Evolutionary conservation across 331 rosid species (phyloP), one percentile per base, ranked within the genome.

Genomic region (Stylosanthes scabra): DNA sequence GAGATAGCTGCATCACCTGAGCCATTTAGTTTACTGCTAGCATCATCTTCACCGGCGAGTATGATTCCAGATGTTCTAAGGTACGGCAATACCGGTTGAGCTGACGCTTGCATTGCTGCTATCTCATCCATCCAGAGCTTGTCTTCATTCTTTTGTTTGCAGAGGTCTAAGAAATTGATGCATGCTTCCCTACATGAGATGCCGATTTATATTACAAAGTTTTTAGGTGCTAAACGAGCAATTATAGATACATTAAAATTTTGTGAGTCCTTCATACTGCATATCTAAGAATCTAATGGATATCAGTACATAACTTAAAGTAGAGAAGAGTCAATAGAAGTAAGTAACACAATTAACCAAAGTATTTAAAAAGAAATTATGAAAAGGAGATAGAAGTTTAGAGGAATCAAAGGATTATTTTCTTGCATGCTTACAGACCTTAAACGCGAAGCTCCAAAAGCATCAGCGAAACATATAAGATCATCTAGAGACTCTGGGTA

Each of bases 391-490:
- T 20, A 1, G 66, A 14, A 40, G 20, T 74, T 58, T 59, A 46
- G 39, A 74, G 40, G 7, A 52, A 78, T 52, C 57, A 49, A 20
- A 63, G 37, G 37, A 69, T 51, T 47, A 71, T 47, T 75, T 59
- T 39, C 34, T 27, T 25, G 40, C 20, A 64, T 61, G 72, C 42
- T 56, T 12, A 44, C 77, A 11, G 70, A 95, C 99, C 99, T 91
- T 85, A 95, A 88, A 44, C 99, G 97, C 2, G 89, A 83, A 84
- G 97, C 99, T 78, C 99, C 99, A 83, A 91, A 95, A 77, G 97
- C 82, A 82, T 95, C 97, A 27, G 97, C 84, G 68, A 95, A 95
- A 72, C 68, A 84, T 70, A 95, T 82, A 68, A 95, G 99, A 80
- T 95, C 96, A 44, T 90, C 97, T 20, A 95, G 47, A 68, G 88